Evolutionary conservation across 2,329 filamentous ascomycete species (phyloP), one percentile per base, ranked within the genome.

Genomic region (Colletotrichum limetticola): DNA sequence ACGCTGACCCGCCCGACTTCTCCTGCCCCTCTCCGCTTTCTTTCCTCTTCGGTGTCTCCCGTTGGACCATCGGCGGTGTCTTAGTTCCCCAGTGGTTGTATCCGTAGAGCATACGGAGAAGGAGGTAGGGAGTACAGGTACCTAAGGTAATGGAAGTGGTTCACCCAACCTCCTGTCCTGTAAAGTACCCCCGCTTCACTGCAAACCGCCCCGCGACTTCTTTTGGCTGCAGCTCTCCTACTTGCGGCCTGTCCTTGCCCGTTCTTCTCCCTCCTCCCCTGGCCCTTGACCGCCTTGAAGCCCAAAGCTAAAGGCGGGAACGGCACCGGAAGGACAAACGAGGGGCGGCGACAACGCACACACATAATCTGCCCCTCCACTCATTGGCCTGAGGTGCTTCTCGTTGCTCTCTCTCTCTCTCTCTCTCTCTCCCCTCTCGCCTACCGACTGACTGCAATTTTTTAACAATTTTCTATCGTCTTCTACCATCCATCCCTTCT

Each of bases 341-440:
- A 68, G 70, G 66, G 70, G 70, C 59, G 66, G 62, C 59, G 42
- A 72, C 70, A 70, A 72, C 70, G 66, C 71, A 71, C 61, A 74
- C 67, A 74, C 67, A 71, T 62, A 69, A 52, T 58, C 68, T 56
- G n/a, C 60, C 42, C 67, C 49, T 72, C 66, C 70, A 57, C 59
- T 65, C 55, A 56, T 60, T 22, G 59, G 37, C 52, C 42, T 53
- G 32, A 35, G 32, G 32, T 35, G 26, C 14, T 53, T 35, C 42
- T 49, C 16, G 14, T 42, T 16, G 22, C 52, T 9, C 35, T 24
- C 60, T 53, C 28, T 59, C 52, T 9, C 35, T 24, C 60, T 53
- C 28, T 59, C 53, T 24, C 37, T 49, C 19, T 49, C 22, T 49
- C 19, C n/a, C 22, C 53, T 30, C 57, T 32, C 37, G 24, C 26